phyloP scores from a whole-genome alignment of 2,329 filamentous ascomycete species.

The Lecanicillium sp. region DNA sequence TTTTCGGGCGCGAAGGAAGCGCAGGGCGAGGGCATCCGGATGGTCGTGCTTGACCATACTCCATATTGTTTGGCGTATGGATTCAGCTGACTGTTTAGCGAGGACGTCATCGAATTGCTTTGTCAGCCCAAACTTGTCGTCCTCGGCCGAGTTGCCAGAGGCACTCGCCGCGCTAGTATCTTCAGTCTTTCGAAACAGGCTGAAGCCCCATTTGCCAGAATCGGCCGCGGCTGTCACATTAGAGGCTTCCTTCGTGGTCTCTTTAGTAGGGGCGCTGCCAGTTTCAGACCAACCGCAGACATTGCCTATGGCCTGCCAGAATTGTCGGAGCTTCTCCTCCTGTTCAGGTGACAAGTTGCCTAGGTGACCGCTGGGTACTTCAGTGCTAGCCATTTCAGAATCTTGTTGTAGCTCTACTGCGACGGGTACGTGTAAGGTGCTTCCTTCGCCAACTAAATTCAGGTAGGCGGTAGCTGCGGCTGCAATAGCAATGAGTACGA shows the following conservation, averaged over 20 bases:
- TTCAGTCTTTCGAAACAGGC: constrained; percentile 60
- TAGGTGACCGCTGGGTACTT: constrained; percentile 60
- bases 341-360: constrained; percentile 86
- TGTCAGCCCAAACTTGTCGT: constrained; percentile 85
- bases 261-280: constrained; percentile 16
- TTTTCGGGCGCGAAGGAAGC: constrained; percentile 82
- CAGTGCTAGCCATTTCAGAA: constrained; percentile 28
- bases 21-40: constrained; percentile 74
- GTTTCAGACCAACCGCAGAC: constrained; percentile 56
- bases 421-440: background rate
- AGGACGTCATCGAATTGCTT: constrained; percentile 81
- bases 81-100: constrained; percentile 66
- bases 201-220: constrained; percentile 67
- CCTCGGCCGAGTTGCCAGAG: constrained; percentile 36
- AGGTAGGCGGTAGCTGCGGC: constrained; percentile 2
- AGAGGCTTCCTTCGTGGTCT: constrained; percentile 23
- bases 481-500: background rate
- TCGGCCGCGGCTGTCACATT: constrained; percentile 22
- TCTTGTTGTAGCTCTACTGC: background rate
- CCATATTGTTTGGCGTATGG: constrained; percentile 79
- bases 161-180: constrained; percentile 27
- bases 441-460: background rate
- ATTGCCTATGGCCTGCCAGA: constrained; percentile 73
- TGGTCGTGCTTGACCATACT: constrained; percentile 92
- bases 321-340: constrained; percentile 77